Evolutionary conservation across 148 eudicot species (phyloP), one percentile per base, ranked within the genome.

Genomic region (Rhododendron griersonianum): DNA sequence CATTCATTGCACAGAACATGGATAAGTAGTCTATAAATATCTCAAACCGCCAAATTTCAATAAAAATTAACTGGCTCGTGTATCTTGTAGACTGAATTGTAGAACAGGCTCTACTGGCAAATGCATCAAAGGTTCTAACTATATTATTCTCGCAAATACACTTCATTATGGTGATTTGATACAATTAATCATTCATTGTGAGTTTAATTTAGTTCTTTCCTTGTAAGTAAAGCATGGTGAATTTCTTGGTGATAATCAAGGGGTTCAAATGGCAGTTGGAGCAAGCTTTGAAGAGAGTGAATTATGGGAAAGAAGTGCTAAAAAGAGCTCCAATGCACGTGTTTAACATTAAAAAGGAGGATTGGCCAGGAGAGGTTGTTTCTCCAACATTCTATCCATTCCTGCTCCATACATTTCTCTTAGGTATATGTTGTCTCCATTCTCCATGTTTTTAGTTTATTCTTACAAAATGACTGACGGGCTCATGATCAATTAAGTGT

Each of bases 1-100:
- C 51, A 90, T 55, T 44, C 84, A 86, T 86, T 81, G 19, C 37
- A 87, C 33, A 79, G 16, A 84, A 84, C 44, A 39, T 33, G 41
- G 11, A 30, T 87, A 45, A 87, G 80, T 65, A 83, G 45, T 74
- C 23, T 16, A 37, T 71, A 61, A 85, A 25, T 23, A 48, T 35
- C n/a, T 30, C 79, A 4, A 57, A 33, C 59, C 19, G 1, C 77
- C 41, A 23, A 35, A 48, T 55, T 53, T n/a, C 44, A 45, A 2
- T 28, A 21, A 18, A 47, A 48, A 30, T 10, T 18, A 63, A 82
- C 21, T 21, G 78, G 33, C 28, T 47, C 14, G 7, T 76, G 9
- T 37, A 2, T 82, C 18, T 2, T 4, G 39, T 45, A 37, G 63
- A 37, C 21, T 45, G 53, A 18, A 63, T 28, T 23, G n/a, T 10